Conservation (phyloP, 495 filamentous ascomycete species). For the Corynascus novoguineensis region DNA sequence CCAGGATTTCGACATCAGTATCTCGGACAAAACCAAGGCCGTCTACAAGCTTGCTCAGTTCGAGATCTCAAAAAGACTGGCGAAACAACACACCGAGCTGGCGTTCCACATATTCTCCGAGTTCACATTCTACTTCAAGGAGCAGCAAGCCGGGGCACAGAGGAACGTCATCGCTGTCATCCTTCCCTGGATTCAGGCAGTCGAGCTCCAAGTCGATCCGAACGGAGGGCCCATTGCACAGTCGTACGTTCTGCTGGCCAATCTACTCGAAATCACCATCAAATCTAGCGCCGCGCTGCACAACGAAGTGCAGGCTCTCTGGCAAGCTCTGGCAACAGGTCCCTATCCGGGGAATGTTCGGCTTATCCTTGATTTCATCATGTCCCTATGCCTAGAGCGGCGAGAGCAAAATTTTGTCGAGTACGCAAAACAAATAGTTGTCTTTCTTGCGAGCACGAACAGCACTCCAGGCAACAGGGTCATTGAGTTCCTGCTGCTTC, state of each 20-base stretch:
- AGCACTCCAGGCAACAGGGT: constrained; percentile 75
- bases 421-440: constrained; percentile 94
- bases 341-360: constrained; percentile 94
- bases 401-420: constrained; percentile 97
- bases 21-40: constrained; percentile 95
- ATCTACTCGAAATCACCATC: constrained; percentile 94
- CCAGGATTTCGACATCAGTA: constrained; percentile 96
- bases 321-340: constrained; percentile 93
- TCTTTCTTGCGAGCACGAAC: constrained; percentile 86
- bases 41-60: constrained; percentile 97
- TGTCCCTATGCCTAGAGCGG: constrained; percentile 82
- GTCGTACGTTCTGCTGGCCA: constrained; percentile 93
- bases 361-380: constrained; percentile 91
- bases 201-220: constrained; percentile 91
- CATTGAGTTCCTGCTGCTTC: constrained; percentile 85
- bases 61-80: constrained; percentile 86
- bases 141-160: constrained; percentile 70
- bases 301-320: constrained; percentile 94
- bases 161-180: constrained; percentile 92
- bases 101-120: constrained; percentile 94
- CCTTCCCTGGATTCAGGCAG: constrained; percentile 90
- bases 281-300: constrained; percentile 81
- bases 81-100: constrained; percentile 78
- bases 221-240: constrained; percentile 82
- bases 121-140: constrained; percentile 85